A percentile compares a stretch with the other conserved stretches of the same genome.
These are phyloP conservation scores for Sphaerulina populicola DNA, from an alignment of 2,329 filamentous ascomycete genomes.

Conservation along the genomic window DNA sequence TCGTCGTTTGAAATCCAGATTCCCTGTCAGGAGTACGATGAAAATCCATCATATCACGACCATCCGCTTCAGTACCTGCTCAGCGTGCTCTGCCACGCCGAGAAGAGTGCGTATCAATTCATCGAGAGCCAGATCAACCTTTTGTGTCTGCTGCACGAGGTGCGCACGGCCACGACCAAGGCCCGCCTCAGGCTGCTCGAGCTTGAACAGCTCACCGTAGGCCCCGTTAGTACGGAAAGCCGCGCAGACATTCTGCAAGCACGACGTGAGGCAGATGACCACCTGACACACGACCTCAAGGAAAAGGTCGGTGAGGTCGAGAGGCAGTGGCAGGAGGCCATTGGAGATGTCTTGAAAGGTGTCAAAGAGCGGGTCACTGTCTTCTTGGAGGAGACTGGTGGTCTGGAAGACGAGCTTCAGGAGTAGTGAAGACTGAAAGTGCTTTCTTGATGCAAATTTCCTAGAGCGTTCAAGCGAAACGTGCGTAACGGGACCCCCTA, in stretches of 20 bases:
- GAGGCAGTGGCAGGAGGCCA: constrained; percentile 77
- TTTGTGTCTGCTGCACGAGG: constrained; percentile 81
- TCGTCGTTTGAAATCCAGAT: constrained; percentile 64
- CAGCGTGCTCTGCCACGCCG: constrained; percentile 72
- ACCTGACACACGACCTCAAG: constrained; percentile 77
- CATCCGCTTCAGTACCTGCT: constrained; percentile 89
- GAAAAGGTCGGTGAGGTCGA: constrained; percentile 88
- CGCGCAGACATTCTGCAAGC: constrained; percentile 49
- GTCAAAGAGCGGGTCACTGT: constrained; percentile 67
- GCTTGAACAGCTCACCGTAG: constrained; percentile 46
- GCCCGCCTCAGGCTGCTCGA: constrained; percentile 61
- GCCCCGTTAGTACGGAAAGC: constrained; percentile 32
- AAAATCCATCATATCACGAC: constrained; percentile 72
- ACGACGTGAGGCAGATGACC: constrained; percentile 57
- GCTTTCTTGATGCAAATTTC: background rate
- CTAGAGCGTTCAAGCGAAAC: constrained; percentile 7
- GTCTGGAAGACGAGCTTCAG: constrained; percentile 65
- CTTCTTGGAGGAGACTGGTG: constrained; percentile 68
- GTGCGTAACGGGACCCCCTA: too few relatives aligned
- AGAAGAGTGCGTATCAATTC: constrained; percentile 92
- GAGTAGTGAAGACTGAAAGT: constrained; percentile 31
- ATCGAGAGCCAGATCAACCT: constrained; percentile 92
- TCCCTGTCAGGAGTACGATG: constrained; percentile 67
- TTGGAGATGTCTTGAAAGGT: constrained; percentile 66
- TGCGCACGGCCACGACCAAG: constrained; percentile 67